phyloP scores from a whole-genome alignment of 331 rosid genomes.

The Quercus lobata region DNA sequence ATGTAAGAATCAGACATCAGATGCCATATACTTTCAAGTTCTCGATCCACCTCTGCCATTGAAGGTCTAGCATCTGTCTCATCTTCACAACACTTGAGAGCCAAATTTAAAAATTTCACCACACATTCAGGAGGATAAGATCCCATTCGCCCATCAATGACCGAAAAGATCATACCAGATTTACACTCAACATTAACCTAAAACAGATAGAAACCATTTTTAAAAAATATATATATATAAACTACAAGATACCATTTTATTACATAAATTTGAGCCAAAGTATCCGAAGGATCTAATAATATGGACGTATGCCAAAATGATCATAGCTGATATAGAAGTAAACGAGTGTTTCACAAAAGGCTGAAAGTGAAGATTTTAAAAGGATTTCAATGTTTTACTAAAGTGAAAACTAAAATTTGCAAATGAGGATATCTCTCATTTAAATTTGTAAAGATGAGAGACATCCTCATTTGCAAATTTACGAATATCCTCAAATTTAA shows the following conservation, averaged over 20 bases:
- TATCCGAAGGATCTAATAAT: not conserved
- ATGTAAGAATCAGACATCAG: constrained; percentile 50
- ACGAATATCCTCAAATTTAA: not conserved
- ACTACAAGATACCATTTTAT: not conserved
- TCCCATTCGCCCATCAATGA: constrained; percentile 71
- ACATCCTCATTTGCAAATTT: too few species aligned
- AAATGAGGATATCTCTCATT: not conserved
- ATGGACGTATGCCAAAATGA: not conserved
- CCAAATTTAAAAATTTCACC: constrained; percentile 58
- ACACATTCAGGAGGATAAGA: constrained; percentile 59
- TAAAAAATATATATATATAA: not conserved
- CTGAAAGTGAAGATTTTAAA: too few species aligned
- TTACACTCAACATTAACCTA: constrained; percentile 65
- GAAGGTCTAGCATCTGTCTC: constrained; percentile 68
- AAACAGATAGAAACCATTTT: not conserved
- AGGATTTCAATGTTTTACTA: not conserved
- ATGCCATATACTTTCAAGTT: constrained; percentile 59
- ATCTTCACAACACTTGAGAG: constrained; percentile 64
- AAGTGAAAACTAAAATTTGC: not conserved
- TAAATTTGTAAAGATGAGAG: too few species aligned
- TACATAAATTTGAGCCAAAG: not conserved
- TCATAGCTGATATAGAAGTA: not conserved
- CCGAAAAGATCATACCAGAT: constrained; percentile 54
- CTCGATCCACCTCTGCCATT: constrained; percentile 76
- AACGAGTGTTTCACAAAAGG: too few species aligned